Evolutionary conservation across 2,329 filamentous ascomycete species (phyloP).

Genomic region (Nigrospora oryzae): DNA sequence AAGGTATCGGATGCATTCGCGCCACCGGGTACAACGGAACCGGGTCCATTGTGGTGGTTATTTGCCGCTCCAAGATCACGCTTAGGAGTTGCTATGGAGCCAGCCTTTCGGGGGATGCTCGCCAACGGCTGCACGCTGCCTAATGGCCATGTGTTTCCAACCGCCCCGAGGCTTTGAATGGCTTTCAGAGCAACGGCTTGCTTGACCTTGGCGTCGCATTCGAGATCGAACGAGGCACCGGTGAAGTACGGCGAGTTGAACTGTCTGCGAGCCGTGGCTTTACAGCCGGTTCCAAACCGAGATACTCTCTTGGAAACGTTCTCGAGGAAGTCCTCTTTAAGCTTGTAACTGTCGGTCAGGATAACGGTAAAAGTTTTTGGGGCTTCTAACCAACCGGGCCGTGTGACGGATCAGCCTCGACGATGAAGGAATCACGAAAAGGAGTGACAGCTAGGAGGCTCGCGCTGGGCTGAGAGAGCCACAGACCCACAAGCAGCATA

Average conservation of each 20-base stretch:
- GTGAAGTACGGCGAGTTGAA: not conserved
- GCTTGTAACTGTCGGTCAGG: not conserved
- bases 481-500: not conserved
- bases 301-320: not conserved
- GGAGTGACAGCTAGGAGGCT: not conserved
- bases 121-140: not conserved
- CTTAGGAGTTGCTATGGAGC: no score
- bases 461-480: not conserved
- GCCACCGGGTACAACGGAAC: no score
- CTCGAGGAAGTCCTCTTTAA: not conserved
- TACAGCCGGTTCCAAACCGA: not conserved
- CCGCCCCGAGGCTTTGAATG: not conserved
- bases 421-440: not conserved
- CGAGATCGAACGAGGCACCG: not conserved
- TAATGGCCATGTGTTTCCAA: not conserved
- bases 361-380: no score
- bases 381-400: not conserved
- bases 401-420: not conserved
- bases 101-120: not conserved
- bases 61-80: no score
- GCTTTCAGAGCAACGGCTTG: not conserved
- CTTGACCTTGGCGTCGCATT: not conserved
- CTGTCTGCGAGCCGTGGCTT: not conserved
- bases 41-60: not conserved
- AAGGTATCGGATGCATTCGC: not conserved